These are phyloP conservation scores for Aspergillus carbonarius DNA, from an alignment of 2,329 filamentous ascomycete species.

Conservation along the genomic window DNA sequence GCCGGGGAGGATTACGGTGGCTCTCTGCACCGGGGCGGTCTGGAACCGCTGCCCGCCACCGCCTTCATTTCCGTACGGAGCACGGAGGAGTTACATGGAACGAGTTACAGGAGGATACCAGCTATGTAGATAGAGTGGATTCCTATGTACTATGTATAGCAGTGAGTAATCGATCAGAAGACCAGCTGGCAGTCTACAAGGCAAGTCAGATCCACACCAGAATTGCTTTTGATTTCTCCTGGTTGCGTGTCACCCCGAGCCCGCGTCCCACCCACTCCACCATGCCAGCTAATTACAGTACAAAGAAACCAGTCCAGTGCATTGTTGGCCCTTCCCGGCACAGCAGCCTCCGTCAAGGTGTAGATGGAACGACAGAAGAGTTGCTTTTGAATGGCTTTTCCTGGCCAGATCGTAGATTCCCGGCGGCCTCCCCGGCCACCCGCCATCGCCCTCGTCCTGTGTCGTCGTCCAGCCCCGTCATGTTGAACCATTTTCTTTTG, in stretches of 20 bases:
- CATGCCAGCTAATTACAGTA: constrained; percentile 28
- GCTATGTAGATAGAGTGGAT: too few species aligned
- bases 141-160: not conserved
- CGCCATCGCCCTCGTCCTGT: constrained; percentile 7
- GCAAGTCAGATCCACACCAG: constrained; percentile 10
- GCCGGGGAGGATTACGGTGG: not conserved
- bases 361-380: constrained; percentile 11
- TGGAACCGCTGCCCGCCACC: not conserved
- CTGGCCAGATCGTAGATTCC: not conserved
- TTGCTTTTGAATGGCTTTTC: constrained; percentile 20
- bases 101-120: too few species aligned
- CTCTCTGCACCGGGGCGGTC: not conserved
- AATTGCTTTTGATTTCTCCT: constrained; percentile 16
- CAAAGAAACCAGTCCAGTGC: constrained; percentile 22
- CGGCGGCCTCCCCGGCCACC: not conserved
- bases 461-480: constrained; percentile 11
- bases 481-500: constrained; percentile 14
- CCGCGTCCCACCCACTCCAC: not conserved
- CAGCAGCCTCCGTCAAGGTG: constrained; percentile 14
- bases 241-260: constrained; percentile 7
- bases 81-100: too few species aligned
- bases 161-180: not conserved
- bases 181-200: not conserved
- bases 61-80: not conserved
- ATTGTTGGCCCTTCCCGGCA: not conserved